Evolutionary conservation across 2,329 filamentous ascomycete species (phyloP).

Genomic region (Epichloe brachyelytri): DNA sequence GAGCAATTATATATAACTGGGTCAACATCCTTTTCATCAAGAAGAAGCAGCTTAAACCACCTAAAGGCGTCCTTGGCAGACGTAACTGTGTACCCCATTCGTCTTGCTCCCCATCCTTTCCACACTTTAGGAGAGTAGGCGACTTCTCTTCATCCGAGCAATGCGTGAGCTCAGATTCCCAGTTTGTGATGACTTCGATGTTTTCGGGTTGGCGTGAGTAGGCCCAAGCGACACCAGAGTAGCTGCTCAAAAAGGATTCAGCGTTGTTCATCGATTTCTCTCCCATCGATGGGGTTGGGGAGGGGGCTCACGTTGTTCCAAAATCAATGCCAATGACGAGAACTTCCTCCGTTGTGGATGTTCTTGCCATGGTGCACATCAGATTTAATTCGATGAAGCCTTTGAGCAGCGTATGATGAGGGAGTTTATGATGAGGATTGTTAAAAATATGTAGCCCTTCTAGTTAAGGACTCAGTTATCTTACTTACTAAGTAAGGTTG

Average conservation of each 20-base stretch:
- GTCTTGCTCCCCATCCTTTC: rapidly evolving
- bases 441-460: too few species aligned
- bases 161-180: conserved; percentile 11
- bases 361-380: not conserved
- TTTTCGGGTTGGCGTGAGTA: conserved; percentile 14
- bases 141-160: conserved; percentile 20
- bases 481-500: too few species aligned
- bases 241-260: conserved; percentile 10
- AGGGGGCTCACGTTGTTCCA: conserved; percentile 27
- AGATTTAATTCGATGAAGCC: not conserved
- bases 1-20: conserved; percentile 10
- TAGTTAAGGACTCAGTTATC: too few species aligned
- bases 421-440: not conserved
- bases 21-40: conserved; percentile 19
- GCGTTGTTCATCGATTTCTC: too few species aligned
- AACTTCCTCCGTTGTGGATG: not conserved
- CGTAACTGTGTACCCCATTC: conserved; percentile 21
- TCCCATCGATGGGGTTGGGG: too few species aligned
- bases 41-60: conserved; percentile 31
- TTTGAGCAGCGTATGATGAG: not conserved
- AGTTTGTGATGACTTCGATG: conserved; percentile 19
- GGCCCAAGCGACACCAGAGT: conserved; percentile 29
- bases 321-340: conserved; percentile 32
- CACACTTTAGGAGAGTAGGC: conserved; percentile 14
- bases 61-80: conserved; percentile 11